A percentile compares a stretch with the other conserved stretches of the same genome.
These are phyloP conservation scores for Hypoxylon sp. DNA, from an alignment of 2,329 filamentous ascomycete species.

Conservation along the genomic window DNA sequence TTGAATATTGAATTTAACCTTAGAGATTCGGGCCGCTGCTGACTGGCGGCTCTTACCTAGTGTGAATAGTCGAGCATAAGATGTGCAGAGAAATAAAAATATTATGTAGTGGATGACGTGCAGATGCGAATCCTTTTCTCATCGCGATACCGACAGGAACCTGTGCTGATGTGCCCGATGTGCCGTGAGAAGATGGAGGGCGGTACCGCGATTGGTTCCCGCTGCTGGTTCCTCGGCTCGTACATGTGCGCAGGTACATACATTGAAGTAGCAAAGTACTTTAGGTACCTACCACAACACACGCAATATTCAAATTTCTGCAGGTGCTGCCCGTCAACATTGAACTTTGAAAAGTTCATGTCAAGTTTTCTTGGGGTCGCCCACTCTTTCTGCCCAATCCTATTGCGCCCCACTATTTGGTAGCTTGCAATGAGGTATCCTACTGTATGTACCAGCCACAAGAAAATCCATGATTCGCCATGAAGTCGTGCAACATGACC, in stretches of 20 bases:
- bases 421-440: conserved; percentile 12
- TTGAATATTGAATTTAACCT: conserved; percentile 41
- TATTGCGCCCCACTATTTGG: conserved; percentile 1
- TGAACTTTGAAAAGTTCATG: too few species aligned
- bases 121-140: conserved; percentile 35
- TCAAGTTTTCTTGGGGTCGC: conserved; percentile 10
- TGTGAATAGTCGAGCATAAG: not conserved
- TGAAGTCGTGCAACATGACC: conserved; percentile 22
- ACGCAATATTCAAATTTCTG: conserved; percentile 11
- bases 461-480: conserved; percentile 11
- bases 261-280: conserved; percentile 4
- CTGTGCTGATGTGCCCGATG: too few species aligned
- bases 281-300: not conserved
- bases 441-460: conserved; percentile 23
- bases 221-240: not conserved
- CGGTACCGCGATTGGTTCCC: conserved; percentile 7
- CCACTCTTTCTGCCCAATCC: conserved; percentile 22
- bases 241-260: not conserved
- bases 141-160: conserved; percentile 35
- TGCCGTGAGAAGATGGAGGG: conserved; percentile 10
- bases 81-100: conserved; percentile 15
- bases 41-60: conserved; percentile 2
- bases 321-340: conserved; percentile 22
- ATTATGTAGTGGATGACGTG: conserved; percentile 31
- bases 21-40: conserved; percentile 37